Evolutionary conservation across 2,329 filamentous ascomycete genomes (phyloP).

Genomic region (Cordyceps cateniannulata): DNA sequence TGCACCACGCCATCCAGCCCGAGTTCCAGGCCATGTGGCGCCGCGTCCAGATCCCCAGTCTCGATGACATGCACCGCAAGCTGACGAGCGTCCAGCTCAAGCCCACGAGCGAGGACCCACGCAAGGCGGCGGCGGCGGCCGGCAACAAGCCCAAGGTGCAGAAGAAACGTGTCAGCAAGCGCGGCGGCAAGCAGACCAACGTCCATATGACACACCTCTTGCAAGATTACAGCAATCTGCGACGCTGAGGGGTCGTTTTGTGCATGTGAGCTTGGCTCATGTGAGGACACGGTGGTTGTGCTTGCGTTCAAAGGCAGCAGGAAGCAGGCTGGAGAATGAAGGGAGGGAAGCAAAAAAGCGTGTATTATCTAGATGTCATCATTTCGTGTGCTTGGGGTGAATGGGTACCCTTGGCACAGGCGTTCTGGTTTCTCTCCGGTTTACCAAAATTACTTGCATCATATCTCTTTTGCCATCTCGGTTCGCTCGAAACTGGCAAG

Average conservation of each 20-base stretch:
- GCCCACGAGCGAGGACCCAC: conserved; percentile 74
- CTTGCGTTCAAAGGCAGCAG: background rate
- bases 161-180: conserved; percentile 60
- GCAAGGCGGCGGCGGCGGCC: conserved; percentile 31
- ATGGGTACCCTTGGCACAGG: background rate
- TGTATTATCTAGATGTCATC: background rate
- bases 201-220: conserved; percentile 78
- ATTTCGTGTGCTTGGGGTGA: background rate
- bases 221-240: conserved; percentile 58
- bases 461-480: background rate
- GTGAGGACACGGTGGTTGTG: no score
- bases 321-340: background rate
- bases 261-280: background rate
- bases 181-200: conserved; percentile 77
- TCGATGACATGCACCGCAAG: conserved; percentile 70
- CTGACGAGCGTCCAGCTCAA: conserved; percentile 73
- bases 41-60: conserved; percentile 67
- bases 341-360: background rate
- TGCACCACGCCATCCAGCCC: conserved; percentile 68
- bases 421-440: background rate
- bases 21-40: conserved; percentile 84
- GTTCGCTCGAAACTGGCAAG: background rate
- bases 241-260: conserved; percentile 27
- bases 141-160: conserved; percentile 62
- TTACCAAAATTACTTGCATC: background rate